Base-by-base conservation (phyloP, 345 rosid genomes). In the Mangifera indica region DNA sequence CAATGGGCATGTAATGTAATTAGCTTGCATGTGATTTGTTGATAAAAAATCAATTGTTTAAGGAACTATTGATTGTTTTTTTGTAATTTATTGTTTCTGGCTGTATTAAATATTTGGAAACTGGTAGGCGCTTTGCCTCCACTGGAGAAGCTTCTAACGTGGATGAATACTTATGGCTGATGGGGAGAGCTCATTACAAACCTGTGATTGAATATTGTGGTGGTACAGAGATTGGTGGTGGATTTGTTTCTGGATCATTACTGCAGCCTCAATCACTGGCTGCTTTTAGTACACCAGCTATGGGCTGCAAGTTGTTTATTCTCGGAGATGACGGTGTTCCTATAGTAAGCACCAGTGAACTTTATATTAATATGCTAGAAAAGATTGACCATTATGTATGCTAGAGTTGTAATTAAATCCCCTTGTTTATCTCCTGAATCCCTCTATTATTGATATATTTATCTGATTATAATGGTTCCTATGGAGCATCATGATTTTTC, bases 171-270 rank as follows among this genome's bases (percentile, higher is more conserved):
- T 84, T 95, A 67, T 95, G 99, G 98, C 75, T 95, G 77, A 95
- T 89, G 99, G 93, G 98, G 20, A 89, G 96, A 82, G 98, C 96
- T 72, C 74, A 55, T 66, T 95, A 89, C 90, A 92, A 88, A 59
- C 99, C 99, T 37, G 78, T 95, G 73, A 89, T 95, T 3, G 99
- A 95, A 82, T 92, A 92, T 75, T 95, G 99, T 77, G 98, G 99
- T 10, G 99, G 98, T 51, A 92, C 99, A 52, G 99, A 95, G 84
- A 92, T 95, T 72, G 97, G 96, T 54, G 99, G 99, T 11, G 86
- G 78, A 74, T 95, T 95, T 79, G 75, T 89, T 63, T 25, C 98
- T 13, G 99, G 99, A 25, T 92, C 98, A 53, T 78, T 95, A 59
- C 72, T 91, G 76, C 98, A 95, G 84, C 81, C 93, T 63, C 98